Percentiles rank a stretch among this genome's conserved stretches.
These are phyloP conservation scores for Pilatotrama ljubarskyi DNA, from an alignment of 768 basidiomycete species.

Conservation along the genomic window DNA sequence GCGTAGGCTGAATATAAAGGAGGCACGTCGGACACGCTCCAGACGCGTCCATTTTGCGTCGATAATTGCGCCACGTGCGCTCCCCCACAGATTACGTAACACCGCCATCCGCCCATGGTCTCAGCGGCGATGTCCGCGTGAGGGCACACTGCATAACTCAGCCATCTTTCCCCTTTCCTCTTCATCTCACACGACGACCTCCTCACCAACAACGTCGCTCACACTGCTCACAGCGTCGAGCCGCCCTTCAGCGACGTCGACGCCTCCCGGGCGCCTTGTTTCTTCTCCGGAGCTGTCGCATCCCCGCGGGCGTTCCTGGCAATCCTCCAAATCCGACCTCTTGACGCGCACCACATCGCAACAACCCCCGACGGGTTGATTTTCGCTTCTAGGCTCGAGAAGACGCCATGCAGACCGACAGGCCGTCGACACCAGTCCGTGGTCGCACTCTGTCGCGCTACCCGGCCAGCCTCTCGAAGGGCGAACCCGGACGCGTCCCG, in stretches of 20 bases:
- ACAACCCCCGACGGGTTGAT: background rate
- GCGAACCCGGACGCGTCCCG: constrained; percentile 52
- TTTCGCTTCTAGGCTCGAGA: background rate
- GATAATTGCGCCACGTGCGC: constrained; percentile 4
- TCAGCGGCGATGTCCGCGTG: constrained; percentile 9
- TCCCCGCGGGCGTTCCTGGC: background rate
- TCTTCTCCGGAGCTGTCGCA: background rate
- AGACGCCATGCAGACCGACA: constrained; percentile 6
- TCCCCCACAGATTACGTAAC: constrained; percentile 14
- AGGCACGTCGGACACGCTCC: background rate
- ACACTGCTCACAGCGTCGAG: background rate
- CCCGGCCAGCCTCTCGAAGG: constrained; percentile 51
- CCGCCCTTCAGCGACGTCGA: background rate
- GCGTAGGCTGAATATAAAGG: background rate
- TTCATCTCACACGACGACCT: background rate
- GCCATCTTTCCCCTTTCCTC: constrained; percentile 6
- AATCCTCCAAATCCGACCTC: background rate
- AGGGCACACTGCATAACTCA: background rate
- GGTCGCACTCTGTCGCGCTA: constrained; percentile 40
- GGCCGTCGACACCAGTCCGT: constrained; percentile 24
- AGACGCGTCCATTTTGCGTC: constrained; percentile 12
- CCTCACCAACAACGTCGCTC: background rate
- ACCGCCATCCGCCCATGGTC: constrained; percentile 2
- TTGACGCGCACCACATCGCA: constrained; percentile 4
- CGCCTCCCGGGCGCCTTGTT: background rate